Evolutionary conservation across 345 rosid genomes (phyloP).

Genomic region (Arabidopsis suecica): DNA sequence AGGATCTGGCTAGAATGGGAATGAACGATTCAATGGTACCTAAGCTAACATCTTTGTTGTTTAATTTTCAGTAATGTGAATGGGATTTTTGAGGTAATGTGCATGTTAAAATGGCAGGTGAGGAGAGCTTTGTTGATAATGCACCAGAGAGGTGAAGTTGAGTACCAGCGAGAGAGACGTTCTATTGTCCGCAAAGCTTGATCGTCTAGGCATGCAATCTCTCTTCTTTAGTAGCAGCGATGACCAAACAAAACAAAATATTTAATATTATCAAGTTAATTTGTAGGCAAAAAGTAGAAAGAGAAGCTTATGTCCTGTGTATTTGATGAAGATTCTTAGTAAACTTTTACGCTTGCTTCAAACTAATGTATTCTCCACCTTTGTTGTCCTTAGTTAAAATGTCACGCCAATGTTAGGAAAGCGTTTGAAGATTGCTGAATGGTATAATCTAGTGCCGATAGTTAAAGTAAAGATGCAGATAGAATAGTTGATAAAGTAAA

Average conservation of each 20-base stretch:
- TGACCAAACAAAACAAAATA: neutral
- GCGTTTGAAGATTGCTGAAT: no score
- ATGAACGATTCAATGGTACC: constrained; percentile 87
- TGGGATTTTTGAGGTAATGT: constrained; percentile 12
- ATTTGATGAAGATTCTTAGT: constrained; percentile 12
- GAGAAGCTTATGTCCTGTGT: constrained; percentile 1
- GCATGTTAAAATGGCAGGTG: constrained; percentile 57
- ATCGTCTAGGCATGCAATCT: constrained; percentile 4
- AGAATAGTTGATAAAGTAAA: no score
- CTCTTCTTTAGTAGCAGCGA: neutral
- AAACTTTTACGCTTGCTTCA: constrained; percentile 4
- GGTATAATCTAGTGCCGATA: no score
- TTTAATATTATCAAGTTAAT: neutral
- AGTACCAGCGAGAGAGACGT: constrained; percentile 87
- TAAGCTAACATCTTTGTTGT: neutral
- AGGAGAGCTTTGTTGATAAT: constrained; percentile 93
- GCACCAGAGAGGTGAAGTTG: constrained; percentile 99
- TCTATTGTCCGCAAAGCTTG: constrained; percentile 76
- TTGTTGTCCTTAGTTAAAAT: neutral
- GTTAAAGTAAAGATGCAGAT: no score
- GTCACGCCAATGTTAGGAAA: neutral
- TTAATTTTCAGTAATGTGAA: neutral
- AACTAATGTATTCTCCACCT: neutral
- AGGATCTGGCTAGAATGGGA: constrained; percentile 86
- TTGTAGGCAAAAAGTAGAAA: neutral